Base-by-base conservation (phyloP, 306 rosid genomes). In the Rosa chinensis region DNA sequence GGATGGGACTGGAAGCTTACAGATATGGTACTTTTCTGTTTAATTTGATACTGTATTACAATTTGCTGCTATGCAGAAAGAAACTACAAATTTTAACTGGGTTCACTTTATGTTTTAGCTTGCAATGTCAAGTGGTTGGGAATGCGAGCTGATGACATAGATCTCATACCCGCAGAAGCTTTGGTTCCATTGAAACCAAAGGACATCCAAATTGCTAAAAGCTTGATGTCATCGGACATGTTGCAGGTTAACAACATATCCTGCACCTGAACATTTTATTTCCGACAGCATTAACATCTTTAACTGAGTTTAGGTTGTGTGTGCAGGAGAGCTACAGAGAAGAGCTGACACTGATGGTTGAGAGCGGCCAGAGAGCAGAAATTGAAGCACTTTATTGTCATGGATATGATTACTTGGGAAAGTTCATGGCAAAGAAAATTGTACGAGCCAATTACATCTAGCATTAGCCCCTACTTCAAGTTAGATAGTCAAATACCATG, bases 1-100 rank as follows among this genome's bases (percentile, higher is more conserved):
- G 93, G 81, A 93, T 91, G 97, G 98, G 97, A 84, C 86, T 95
- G 73, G 98, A 95, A 82, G 97, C 97, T 44, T 93, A 93, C 69
- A 87, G 90, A 90, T 90, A 93, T 11, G 99, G 98, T 93, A 87
- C 58, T 32, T 74, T 85, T 71, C 17, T 77, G 35, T 74, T 32
- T 21, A 6, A 2, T 50, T 0, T 68, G 72, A 58, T 52, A 50
- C 49, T 59, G 37, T 1, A 32, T 32, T 12, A 5, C 23, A 55
- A 23, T 74, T 74, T 79, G n/a, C 45, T 53, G 14, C 64, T 62
- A n/a, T 11, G 35, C 81, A 61, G 61, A 76, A 72, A 59, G 71
- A 67, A 73, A 77, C 40, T 10, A 58, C 42, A 11, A 48, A 13
- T 32, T 56, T 10, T 8, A 70, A 35, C 49, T 45, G 37, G 52